A percentile compares a stretch with the other conserved stretches of the same genome.
These are phyloP conservation scores for Marasmius fiardii DNA, from an alignment of 1,284 basidiomycete species.

Conservation along the genomic window DNA sequence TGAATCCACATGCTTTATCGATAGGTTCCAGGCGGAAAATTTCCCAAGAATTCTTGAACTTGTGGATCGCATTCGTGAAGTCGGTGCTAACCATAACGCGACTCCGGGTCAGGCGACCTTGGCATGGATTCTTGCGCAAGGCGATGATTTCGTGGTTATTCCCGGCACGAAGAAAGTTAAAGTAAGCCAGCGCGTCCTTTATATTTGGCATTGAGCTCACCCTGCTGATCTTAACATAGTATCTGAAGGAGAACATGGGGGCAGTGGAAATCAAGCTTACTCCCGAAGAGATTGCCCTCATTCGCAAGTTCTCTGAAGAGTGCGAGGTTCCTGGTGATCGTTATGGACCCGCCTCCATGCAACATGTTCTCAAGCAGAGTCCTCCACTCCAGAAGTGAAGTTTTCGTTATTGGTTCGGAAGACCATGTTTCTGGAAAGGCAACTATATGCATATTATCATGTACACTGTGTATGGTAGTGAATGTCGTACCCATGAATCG, in stretches of 20 bases:
- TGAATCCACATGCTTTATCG: not conserved
- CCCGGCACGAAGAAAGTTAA: slow-evolving; percentile 30
- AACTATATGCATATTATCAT: too few relatives aligned
- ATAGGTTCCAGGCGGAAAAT: slow-evolving; percentile 31
- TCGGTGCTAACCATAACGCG: slow-evolving; percentile 30
- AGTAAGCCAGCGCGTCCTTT: not conserved
- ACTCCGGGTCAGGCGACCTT: slow-evolving; percentile 42
- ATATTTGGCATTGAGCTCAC: not conserved
- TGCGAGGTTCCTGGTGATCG: slow-evolving; percentile 11
- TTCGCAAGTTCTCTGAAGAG: slow-evolving; percentile 16
- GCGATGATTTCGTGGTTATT: slow-evolving; percentile 37
- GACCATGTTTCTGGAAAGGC: not conserved
- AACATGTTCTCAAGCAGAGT: slow-evolving; percentile 1
- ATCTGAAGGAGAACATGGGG: slow-evolving; percentile 18
- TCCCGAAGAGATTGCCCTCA: slow-evolving; percentile 12
- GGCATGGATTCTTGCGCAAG: slow-evolving; percentile 44
- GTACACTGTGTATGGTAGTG: too few relatives aligned
- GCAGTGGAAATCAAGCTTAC: slow-evolving; percentile 13
- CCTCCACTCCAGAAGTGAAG: slow-evolving; percentile 4
- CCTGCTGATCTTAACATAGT: slow-evolving; percentile 11
- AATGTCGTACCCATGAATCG: too few relatives aligned
- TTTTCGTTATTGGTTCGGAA: not conserved
- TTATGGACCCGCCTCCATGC: slow-evolving; percentile 5
- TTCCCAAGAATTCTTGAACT: slow-evolving; percentile 41
- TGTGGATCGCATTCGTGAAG: slow-evolving; percentile 30